Base-by-base conservation (phyloP, 805 yeast genomes). In the Nakazawaea pomicola region DNA sequence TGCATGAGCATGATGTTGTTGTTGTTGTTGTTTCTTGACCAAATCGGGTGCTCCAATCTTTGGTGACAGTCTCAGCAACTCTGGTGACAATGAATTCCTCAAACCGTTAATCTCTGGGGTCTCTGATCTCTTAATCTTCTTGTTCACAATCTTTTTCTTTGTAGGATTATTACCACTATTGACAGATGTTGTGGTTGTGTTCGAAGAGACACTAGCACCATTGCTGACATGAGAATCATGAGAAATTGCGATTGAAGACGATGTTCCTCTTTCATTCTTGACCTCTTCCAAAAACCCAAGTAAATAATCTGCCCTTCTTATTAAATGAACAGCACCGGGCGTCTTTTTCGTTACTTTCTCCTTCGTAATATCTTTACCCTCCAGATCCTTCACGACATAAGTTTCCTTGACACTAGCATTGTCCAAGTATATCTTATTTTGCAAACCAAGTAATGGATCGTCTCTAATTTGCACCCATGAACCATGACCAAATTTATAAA, bases 381-480 rank as follows among this genome's bases (percentile, higher is more conserved):
- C 40, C 44, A 61, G 65, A 38, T 61, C 70, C 36, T 60, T 64
- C 27, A 37, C 35, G 4, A 60, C 57, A 2, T 63, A 61, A 17
- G 57, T 58, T 30, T 48, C 51, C 28, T 52, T 49, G 18, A 45
- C 51, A 17, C 48, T 52, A 29, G 46, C 53, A 28, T 50, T 48
- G 41, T 76, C 82, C 51, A 93, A 68, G 54, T 78, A 93, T 49
- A 93, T 65, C 66, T 88, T 93, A 51, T 88, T 87, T 46, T 87
- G 84, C 46, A 93, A 68, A 9, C 89, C 90, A 44, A 93, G 70
- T 39, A 87, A 73, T 2, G 99, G 98, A 62, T 93, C 99, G 63
- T 93, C 99, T 56, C 99, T 72, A 34, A 93, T 90, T 55, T 85
- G 90, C 3, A 74, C 58, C 99, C 99, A 93, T 1, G 96, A 81